Base-by-base conservation (phyloP, 192 early-diverging fungal genomes). In the Gonapodya prolifera region DNA sequence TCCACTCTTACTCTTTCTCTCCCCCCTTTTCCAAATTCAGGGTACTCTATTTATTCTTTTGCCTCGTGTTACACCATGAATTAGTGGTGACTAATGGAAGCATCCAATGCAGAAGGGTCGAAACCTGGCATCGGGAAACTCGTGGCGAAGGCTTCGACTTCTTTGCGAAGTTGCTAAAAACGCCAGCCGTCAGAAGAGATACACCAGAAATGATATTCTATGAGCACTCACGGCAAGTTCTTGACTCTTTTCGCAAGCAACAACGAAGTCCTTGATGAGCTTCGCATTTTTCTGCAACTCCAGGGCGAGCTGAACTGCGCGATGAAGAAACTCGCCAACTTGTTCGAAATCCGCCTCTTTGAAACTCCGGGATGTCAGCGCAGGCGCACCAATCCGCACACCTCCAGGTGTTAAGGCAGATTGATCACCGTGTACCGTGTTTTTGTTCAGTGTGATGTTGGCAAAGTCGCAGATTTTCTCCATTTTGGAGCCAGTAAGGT, bases 381-480 rank as follows among this genome's bases (percentile, higher is more conserved):
- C 96, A 35, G 98, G 88, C 0, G 94, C 87, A 79, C 96, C 96
- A 36, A 99, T 86, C 85, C 98, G 96, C 75, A 96, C 94, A 86
- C 98, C 98, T 78, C 98, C 98, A 79, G 98, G 98, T 69, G 94
- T 92, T 30, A 98, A 90, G 35, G 97, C 97, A 78, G 92, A 94
- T 76, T 89, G 89, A 86, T 99, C 98, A 78, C 98, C 98, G 82
- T 91, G 94, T 76, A 99, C 93, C 70, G 96, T 92, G 91, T 99
- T 99, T 90, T 99, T 99, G 91, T 99, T 99, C 75, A 99, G 82
- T 30, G 98, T 99, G 82, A 99, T 99, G 88, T 92, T 92, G 78
- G 91, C 94, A 83, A 93, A 89, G 82, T 99, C 98, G 87, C 98
- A 98, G 76, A 99, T 93, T 87, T 95, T 96, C 88, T 99, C 98